Conservation (phyloP, 306 rosid genomes). For the Cicer bijugum region DNA sequence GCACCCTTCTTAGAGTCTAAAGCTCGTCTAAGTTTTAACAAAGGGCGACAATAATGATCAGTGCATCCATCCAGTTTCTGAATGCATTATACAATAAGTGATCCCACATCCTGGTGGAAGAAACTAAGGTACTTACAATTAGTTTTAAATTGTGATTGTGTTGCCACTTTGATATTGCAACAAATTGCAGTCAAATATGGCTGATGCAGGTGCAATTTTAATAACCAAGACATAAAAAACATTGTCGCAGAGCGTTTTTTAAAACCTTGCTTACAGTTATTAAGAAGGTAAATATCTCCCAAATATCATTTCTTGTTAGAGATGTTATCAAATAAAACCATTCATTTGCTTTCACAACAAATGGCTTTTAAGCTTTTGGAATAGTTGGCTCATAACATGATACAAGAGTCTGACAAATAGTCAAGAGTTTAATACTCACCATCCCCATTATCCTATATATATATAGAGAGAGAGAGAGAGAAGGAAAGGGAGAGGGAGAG, state of each 20-base stretch:
- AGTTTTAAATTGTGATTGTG: neutral
- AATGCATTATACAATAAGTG: conserved; percentile 1
- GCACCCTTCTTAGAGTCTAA: conserved; percentile 29
- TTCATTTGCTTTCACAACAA: neutral
- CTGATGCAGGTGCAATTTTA: no score
- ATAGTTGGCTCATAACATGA: neutral
- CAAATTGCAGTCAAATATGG: neutral
- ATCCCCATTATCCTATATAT: neutral
- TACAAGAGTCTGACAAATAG: neutral
- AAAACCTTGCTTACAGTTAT: neutral
- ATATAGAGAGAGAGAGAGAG: neutral
- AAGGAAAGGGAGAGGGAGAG: no score
- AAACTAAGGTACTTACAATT: neutral
- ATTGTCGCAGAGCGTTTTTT: neutral
- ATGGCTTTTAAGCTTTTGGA: neutral
- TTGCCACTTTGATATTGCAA: neutral
- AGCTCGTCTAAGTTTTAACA: conserved; percentile 14
- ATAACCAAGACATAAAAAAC: no score
- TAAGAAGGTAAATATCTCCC: neutral
- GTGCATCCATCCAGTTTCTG: neutral
- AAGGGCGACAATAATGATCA: conserved; percentile 1
- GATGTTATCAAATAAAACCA: conserved; percentile 10
- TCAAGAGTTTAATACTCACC: neutral
- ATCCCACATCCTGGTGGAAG: conserved; percentile 16
- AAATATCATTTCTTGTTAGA: neutral